These are phyloP conservation scores for Ophiostoma ips DNA, from an alignment of 2,329 filamentous ascomycete genomes.

Conservation along the genomic window DNA sequence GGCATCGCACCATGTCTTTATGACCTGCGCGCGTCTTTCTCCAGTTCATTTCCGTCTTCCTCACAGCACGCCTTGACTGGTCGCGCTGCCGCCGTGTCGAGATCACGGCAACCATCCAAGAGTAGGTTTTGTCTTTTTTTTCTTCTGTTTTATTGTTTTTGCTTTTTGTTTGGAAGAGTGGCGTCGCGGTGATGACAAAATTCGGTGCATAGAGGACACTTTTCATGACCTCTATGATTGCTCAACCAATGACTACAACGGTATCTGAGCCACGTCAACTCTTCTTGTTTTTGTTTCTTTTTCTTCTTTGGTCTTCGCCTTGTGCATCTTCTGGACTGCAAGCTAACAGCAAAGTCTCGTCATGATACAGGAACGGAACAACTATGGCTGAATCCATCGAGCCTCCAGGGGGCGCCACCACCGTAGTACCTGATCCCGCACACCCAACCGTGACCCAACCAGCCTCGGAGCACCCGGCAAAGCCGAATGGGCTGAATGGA, in stretches of 20 bases:
- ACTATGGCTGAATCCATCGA: slow-evolving; percentile 21
- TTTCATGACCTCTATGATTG: slow-evolving; percentile 47
- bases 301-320: background rate
- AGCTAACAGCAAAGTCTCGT: slow-evolving; percentile 3
- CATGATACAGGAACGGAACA: slow-evolving; percentile 12
- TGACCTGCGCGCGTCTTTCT: background rate
- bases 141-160: background rate
- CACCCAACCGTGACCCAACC: background rate
- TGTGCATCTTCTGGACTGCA: background rate
- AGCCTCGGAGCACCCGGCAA: slow-evolving; percentile 11
- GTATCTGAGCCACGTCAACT: slow-evolving; percentile 62
- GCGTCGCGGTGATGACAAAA: slow-evolving; percentile 48
- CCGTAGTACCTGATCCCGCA: background rate
- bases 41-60: background rate
- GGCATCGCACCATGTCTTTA: background rate
- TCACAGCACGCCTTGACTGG: slow-evolving; percentile 9
- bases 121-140: background rate
- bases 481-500: slow-evolving; percentile 6
- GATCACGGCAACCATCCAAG: background rate
- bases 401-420: background rate
- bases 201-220: slow-evolving; percentile 44
- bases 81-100: slow-evolving; percentile 4
- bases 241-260: slow-evolving; percentile 72
- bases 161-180: background rate
- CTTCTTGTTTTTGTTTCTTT: background rate